Conservation (phyloP, 768 basidiomycete species). For the Kwoniella botswanensis region DNA sequence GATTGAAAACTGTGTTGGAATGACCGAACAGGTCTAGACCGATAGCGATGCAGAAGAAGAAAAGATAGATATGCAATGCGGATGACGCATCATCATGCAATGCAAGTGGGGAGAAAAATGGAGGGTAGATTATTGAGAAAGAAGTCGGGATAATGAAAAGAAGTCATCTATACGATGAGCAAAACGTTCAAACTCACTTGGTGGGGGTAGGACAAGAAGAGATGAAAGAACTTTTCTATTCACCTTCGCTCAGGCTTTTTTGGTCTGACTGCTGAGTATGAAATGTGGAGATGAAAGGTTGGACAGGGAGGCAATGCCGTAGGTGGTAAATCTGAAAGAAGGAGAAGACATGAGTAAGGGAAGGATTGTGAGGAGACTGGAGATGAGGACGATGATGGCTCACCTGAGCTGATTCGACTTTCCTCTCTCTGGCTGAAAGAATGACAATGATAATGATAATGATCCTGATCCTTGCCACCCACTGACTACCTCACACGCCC, state of each 20-base stretch:
- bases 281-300: not conserved
- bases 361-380: not conserved
- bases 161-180: not conserved
- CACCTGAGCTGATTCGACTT: conserved; percentile 1
- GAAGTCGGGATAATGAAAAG: not conserved
- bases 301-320: not conserved
- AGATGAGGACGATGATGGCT: not conserved
- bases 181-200: not conserved
- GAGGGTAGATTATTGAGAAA: not conserved
- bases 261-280: not conserved
- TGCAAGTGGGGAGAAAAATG: not conserved
- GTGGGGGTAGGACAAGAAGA: not conserved
- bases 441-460: not conserved
- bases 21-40: not conserved
- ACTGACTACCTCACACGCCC: conserved; percentile 16
- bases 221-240: not conserved
- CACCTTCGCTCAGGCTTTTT: conserved; percentile 4
- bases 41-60: not conserved
- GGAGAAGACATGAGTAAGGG: not conserved
- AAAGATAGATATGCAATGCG: not conserved
- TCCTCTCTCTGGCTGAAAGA: not conserved
- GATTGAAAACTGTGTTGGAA: not conserved
- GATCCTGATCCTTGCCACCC: conserved; percentile 17
- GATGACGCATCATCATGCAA: not conserved
- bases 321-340: not conserved